phyloP scores from a whole-genome alignment of 805 yeast species.

The Wickerhamiella lipophila region DNA sequence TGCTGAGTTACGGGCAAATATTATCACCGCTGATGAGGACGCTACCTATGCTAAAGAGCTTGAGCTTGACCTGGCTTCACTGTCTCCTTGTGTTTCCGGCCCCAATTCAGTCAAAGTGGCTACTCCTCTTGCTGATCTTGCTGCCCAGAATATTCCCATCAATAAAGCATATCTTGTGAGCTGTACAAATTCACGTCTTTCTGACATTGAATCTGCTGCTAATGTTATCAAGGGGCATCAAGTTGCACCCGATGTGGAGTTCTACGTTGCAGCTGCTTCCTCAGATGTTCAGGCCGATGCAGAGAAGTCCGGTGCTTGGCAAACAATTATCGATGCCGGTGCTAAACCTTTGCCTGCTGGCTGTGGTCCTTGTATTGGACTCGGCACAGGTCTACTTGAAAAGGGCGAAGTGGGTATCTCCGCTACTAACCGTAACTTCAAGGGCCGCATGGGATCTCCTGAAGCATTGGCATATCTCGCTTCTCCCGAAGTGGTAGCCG shows the following conservation, averaged over 20 bases:
- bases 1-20: conserved; percentile 36
- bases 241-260: conserved; percentile 81
- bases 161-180: conserved; percentile 96
- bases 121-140: conserved; percentile 60
- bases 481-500: conserved; percentile 97
- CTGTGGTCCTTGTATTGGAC: conserved; percentile 98
- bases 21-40: conserved; percentile 49
- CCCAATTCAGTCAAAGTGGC: conserved; percentile 95
- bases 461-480: conserved; percentile 94
- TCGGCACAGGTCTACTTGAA: conserved; percentile 85
- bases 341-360: conserved; percentile 95
- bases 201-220: conserved; percentile 93
- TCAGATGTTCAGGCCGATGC: conserved; percentile 88
- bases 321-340: conserved; percentile 78
- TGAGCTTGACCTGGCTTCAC: conserved; percentile 61
- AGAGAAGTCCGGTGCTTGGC: conserved; percentile 85
- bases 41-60: conserved; percentile 84
- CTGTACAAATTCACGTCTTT: conserved; percentile 88
- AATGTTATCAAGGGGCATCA: conserved; percentile 68
- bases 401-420: conserved; percentile 97
- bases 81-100: conserved; percentile 85
- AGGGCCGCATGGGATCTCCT: conserved; percentile 97
- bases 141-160: conserved; percentile 59
- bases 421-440: conserved; percentile 96
- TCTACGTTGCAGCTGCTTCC: conserved; percentile 96